Percentiles rank a stretch among this genome's conserved stretches.
These are phyloP conservation scores for Yamadazyma paraphyllophila DNA, from an alignment of 805 yeast species.

Conservation along the genomic window DNA sequence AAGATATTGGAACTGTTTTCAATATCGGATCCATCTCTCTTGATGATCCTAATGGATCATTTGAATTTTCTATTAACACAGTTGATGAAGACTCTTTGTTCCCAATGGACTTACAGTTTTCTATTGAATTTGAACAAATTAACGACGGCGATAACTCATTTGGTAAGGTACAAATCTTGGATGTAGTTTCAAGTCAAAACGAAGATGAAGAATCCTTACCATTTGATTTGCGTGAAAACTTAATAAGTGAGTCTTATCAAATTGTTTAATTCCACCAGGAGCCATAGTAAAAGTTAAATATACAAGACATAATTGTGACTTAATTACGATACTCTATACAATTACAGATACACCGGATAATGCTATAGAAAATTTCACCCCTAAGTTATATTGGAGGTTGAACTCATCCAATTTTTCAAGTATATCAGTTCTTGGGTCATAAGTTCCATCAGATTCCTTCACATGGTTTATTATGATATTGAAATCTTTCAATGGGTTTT, in stretches of 20 bases:
- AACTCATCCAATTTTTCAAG: conserved; percentile 46
- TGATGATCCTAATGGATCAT: conserved; percentile 59
- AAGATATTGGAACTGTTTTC: conserved; percentile 71
- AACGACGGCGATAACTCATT: conserved; percentile 46
- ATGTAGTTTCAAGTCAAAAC: conserved; percentile 43
- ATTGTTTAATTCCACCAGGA: conserved; percentile 22
- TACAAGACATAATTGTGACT: too few species aligned
- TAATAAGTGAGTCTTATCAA: conserved; percentile 58
- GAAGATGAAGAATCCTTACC: conserved; percentile 60
- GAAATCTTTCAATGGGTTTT: conserved; percentile 41
- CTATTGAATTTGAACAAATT: conserved; percentile 43
- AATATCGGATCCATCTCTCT: conserved; percentile 53
- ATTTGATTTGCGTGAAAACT: conserved; percentile 60
- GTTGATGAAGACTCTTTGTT: conserved; percentile 79
- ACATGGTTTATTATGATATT: conserved; percentile 48
- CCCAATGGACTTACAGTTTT: conserved; percentile 79
- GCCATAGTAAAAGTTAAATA: too few species aligned
- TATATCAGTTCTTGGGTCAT: conserved; percentile 60
- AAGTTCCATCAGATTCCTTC: conserved; percentile 30
- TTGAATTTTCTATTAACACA: conserved; percentile 75
- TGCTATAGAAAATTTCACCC: conserved; percentile 49
- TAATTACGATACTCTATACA: conserved; percentile 8
- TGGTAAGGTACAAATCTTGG: conserved; percentile 64
- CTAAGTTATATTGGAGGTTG: conserved; percentile 35
- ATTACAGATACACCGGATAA: conserved; percentile 51